Evolutionary conservation across 441 rosid species (phyloP).

Genomic region (Arabidopsis lyrata): DNA sequence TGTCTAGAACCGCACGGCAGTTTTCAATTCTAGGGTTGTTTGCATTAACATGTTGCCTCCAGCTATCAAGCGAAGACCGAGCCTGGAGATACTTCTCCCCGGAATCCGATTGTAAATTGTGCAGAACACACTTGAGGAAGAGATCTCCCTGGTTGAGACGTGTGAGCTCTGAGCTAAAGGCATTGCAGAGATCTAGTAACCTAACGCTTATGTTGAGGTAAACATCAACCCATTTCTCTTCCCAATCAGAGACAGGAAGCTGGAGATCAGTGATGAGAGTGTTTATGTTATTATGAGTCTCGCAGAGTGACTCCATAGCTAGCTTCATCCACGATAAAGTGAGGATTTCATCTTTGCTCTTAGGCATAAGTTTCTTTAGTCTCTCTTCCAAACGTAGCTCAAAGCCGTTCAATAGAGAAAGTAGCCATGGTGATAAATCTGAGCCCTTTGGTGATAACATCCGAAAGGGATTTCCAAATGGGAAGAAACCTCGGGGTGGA

Average conservation of each 20-base stretch:
- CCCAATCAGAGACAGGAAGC: constrained; percentile 90
- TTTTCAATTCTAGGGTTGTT: constrained; percentile 70
- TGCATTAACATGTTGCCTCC: constrained; percentile 71
- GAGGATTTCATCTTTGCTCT: constrained; percentile 70
- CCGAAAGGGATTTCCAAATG: constrained; percentile 86
- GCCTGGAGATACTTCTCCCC: constrained; percentile 57
- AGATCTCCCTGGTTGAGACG: constrained; percentile 87
- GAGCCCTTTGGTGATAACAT: constrained; percentile 77
- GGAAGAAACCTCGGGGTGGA: constrained; percentile 71
- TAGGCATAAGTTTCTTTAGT: constrained; percentile 68
- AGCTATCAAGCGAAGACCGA: constrained; percentile 72
- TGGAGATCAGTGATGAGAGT: constrained; percentile 78
- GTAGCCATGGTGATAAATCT: constrained; percentile 61
- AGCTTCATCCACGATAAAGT: constrained; percentile 84
- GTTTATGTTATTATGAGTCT: constrained; percentile 71
- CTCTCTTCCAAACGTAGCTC: constrained; percentile 72
- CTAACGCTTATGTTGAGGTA: constrained; percentile 91
- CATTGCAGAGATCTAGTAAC: constrained; percentile 85
- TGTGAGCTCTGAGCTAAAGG: constrained; percentile 82
- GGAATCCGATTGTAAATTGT: constrained; percentile 59
- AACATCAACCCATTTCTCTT: constrained; percentile 92
- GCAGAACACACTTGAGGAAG: constrained; percentile 71
- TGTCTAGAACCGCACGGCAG: constrained; percentile 62
- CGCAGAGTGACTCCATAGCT: constrained; percentile 85
- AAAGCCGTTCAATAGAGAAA: constrained; percentile 56